These are phyloP conservation scores for Hypoxylon sp. DNA, from an alignment of 2,329 filamentous ascomycete species.

Conservation along the genomic window DNA sequence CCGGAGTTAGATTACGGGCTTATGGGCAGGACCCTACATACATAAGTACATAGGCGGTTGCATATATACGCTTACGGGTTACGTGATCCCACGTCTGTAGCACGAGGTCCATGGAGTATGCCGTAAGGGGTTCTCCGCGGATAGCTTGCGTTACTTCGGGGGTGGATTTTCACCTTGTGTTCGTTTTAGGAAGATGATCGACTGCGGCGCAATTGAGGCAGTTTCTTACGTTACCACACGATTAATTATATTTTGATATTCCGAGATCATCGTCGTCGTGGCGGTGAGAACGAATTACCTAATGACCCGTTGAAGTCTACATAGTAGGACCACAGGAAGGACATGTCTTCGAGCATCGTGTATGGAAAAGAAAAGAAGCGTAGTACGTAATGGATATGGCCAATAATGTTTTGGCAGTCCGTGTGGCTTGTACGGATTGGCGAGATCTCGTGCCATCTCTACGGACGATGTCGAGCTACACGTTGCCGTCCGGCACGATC, in stretches of 20 bases:
- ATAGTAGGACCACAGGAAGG: neutral
- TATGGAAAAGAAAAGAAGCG: constrained; percentile 16
- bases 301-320: constrained; percentile 6
- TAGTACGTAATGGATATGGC: constrained; percentile 37
- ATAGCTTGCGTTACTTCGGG: constrained; percentile 24
- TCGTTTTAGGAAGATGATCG: constrained; percentile 32
- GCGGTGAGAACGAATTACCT: constrained; percentile 16
- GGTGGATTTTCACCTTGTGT: constrained; percentile 16
- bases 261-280: constrained; percentile 2
- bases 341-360: constrained; percentile 13
- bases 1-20: neutral
- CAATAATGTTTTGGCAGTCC: neutral
- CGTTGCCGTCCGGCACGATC: constrained; percentile 19
- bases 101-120: constrained; percentile 30
- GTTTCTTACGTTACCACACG: constrained; percentile 28
- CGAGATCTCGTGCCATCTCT: constrained; percentile 39
- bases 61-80: constrained; percentile 13
- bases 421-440: constrained; percentile 34
- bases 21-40: neutral
- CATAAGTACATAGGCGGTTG: neutral
- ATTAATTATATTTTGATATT: neutral
- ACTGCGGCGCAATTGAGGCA: constrained; percentile 24
- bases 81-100: constrained; percentile 26
- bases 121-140: constrained; percentile 11
- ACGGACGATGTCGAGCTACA: constrained; percentile 33